Evolutionary conservation across 2,329 filamentous ascomycete species (phyloP).

Genomic region (Trichoderma koningiopsis): DNA sequence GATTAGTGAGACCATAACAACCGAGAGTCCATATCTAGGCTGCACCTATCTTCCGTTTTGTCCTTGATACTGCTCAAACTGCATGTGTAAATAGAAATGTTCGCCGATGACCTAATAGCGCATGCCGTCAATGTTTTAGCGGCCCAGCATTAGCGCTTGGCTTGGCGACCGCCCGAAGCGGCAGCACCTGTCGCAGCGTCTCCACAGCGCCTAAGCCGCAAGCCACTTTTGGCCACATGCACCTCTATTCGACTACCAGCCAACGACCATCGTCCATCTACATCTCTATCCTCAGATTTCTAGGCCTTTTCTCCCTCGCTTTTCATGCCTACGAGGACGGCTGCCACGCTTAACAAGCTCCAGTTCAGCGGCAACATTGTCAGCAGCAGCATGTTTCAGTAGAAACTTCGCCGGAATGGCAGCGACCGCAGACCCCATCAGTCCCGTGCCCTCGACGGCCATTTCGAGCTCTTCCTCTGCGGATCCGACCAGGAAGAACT

Average conservation of each 20-base stretch:
- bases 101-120: neutral
- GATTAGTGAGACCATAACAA: too few relatives aligned
- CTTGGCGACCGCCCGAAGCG: neutral
- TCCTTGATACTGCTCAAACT: neutral
- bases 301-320: neutral
- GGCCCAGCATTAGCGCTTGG: neutral
- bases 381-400: constrained; percentile 13
- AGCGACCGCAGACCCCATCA: constrained; percentile 32
- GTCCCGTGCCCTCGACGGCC: constrained; percentile 27
- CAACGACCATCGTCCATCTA: neutral
- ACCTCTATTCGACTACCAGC: neutral
- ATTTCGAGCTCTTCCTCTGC: constrained; percentile 22
- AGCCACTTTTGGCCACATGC: constrained; percentile 16
- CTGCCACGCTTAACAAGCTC: neutral
- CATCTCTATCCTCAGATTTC: neutral
- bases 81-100: neutral
- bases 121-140: neutral
- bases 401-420: constrained; percentile 30
- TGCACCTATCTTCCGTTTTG: too few relatives aligned
- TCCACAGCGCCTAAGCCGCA: neutral
- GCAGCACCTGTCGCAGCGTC: constrained; percentile 1
- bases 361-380: neutral
- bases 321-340: neutral
- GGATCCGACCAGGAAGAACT: neutral
- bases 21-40: too few relatives aligned